Percentiles rank a stretch among this genome's conserved stretches.
Conservation (phyloP, 495 filamentous ascomycete species). For the Tuber aestivum region DNA sequence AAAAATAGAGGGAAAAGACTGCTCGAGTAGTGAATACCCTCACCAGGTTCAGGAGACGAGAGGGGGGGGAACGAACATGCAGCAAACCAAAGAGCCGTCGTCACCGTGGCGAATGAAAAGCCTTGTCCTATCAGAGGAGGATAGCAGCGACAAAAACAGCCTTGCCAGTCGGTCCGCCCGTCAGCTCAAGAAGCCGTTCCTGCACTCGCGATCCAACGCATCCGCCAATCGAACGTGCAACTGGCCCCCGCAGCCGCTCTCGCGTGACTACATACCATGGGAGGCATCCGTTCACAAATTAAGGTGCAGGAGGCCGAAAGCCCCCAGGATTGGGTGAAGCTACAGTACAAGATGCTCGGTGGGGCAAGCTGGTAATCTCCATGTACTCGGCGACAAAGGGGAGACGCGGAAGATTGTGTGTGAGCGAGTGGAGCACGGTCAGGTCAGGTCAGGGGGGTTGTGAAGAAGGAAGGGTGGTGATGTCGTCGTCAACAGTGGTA, state of each 20-base stretch:
- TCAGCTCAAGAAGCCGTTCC: constrained; percentile 36
- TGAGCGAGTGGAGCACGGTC: not conserved
- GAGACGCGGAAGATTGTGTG: not conserved
- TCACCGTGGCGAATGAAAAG: constrained; percentile 35
- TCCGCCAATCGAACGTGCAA: constrained; percentile 30
- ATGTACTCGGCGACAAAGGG: not conserved
- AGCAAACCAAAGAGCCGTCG: constrained; percentile 19
- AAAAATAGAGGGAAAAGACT: not conserved
- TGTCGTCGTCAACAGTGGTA: not conserved
- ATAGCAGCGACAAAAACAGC: constrained; percentile 31
- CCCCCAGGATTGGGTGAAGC: not conserved
- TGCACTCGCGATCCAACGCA: constrained; percentile 27
- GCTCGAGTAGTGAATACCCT: not conserved
- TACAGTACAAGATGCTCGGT: not conserved
- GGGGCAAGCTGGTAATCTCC: not conserved
- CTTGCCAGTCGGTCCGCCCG: constrained; percentile 26
- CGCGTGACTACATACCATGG: constrained; percentile 33
- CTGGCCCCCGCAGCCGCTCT: constrained; percentile 29
- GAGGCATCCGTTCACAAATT: constrained; percentile 37
- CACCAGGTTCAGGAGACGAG: not conserved
- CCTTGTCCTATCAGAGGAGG: constrained; percentile 21
- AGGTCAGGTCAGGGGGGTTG: not conserved
- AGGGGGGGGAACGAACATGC: not conserved
- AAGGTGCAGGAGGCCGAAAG: constrained; percentile 14
- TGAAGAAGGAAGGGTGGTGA: not conserved